A percentile compares a stretch with the other conserved stretches of the same genome.
phyloP scores from a whole-genome alignment of 2,329 filamentous ascomycete species.

The Sarocladium strictum region DNA sequence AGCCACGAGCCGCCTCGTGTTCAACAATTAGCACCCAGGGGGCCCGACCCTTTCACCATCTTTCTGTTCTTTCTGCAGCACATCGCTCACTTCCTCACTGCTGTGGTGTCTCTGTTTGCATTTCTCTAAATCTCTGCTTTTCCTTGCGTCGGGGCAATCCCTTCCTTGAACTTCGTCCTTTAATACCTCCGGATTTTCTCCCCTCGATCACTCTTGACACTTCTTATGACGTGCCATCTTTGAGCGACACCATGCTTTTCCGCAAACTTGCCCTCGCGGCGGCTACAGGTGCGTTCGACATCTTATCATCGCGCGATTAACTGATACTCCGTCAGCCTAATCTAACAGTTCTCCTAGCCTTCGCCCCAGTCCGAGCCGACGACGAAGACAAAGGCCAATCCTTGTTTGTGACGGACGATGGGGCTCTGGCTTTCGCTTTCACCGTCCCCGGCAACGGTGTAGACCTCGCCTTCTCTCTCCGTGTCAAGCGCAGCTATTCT shows the following conservation, averaged over 20 bases:
- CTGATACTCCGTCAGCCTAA: background rate
- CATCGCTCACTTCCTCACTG: background rate
- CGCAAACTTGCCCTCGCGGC: constrained; percentile 7
- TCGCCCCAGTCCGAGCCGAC: constrained; percentile 18
- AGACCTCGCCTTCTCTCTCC: constrained; percentile 50
- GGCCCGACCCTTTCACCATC: background rate
- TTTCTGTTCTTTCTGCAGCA: too few species aligned
- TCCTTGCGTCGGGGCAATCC: background rate
- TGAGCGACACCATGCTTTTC: constrained; percentile 7
- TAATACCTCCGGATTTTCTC: background rate
- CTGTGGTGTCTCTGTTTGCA: background rate
- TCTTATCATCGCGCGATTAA: background rate
- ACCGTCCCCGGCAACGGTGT: constrained; percentile 40
- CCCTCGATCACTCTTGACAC: background rate
- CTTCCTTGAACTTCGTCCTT: background rate
- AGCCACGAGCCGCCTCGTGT: constrained; percentile 3
- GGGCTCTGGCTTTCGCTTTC: constrained; percentile 42
- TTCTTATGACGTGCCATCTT: background rate
- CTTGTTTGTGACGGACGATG: constrained; percentile 37
- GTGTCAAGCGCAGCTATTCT: constrained; percentile 36
- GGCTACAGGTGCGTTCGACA: constrained; percentile 2
- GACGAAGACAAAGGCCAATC: constrained; percentile 27
- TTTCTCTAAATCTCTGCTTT: background rate
- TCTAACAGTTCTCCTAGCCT: constrained; percentile 10
- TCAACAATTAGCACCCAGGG: constrained; percentile 4